These are phyloP conservation scores for Rhododendron williamsianum DNA, from an alignment of 148 eudicot genomes.

Conservation along the genomic window DNA sequence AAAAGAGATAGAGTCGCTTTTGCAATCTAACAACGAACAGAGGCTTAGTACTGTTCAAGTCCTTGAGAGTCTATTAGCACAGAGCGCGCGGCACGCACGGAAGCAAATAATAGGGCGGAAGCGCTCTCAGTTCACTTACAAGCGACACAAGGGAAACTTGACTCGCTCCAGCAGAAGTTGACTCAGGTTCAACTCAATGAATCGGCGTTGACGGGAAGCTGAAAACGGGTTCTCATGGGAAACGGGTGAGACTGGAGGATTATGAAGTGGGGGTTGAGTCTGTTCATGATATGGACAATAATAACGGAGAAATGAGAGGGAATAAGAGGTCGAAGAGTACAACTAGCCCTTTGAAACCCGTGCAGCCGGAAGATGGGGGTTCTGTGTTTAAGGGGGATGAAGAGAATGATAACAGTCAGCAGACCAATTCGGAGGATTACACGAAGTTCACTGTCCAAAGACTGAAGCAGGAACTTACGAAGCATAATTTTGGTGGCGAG, in stretches of 20 bases:
- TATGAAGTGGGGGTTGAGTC: conserved; percentile 59
- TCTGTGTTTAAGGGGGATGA: conserved; percentile 44
- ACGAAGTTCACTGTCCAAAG: conserved; percentile 63
- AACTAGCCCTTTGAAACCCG: conserved; percentile 40
- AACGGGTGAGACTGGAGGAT: conserved; percentile 66
- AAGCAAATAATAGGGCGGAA: conserved; percentile 80
- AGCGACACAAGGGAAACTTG: conserved; percentile 77
- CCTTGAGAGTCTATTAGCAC: conserved; percentile 66
- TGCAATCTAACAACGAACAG: conserved; percentile 74
- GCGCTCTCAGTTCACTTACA: conserved; percentile 76
- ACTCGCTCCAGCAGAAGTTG: conserved; percentile 67
- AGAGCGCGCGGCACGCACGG: conserved; percentile 72
- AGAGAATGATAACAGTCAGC: conserved; percentile 42
- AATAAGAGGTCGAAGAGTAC: conserved; percentile 66
- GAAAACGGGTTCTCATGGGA: conserved; percentile 67
- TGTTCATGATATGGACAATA: conserved; percentile 38
- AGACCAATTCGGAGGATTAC: conserved; percentile 52
- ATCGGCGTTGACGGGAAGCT: conserved; percentile 70
- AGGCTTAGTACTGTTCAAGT: conserved; percentile 72
- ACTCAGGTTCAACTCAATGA: conserved; percentile 68
- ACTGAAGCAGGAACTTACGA: conserved; percentile 79
- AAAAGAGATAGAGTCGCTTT: conserved; percentile 67
- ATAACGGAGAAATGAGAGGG: conserved; percentile 37
- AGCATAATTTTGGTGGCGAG: conserved; percentile 73
- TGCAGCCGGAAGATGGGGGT: conserved; percentile 55